Conservation (phyloP, 2,329 filamentous ascomycete species). For the Cladophialophora psammophila region DNA sequence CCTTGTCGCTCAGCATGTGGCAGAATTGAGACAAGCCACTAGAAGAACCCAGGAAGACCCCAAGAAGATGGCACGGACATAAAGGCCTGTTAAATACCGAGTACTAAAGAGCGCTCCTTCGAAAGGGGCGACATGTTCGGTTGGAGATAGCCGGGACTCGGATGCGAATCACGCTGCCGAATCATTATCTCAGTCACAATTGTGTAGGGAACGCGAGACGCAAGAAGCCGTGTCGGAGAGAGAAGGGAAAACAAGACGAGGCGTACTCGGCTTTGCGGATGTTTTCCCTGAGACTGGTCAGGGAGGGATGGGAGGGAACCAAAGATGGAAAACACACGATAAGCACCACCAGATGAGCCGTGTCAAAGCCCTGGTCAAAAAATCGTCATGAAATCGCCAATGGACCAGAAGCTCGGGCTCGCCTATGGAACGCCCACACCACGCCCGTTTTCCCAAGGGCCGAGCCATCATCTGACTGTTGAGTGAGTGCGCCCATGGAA, state of each 20-base stretch:
- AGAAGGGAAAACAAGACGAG: neutral
- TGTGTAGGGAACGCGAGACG: neutral
- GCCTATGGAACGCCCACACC: neutral
- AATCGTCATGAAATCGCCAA: neutral
- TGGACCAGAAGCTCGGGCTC: neutral
- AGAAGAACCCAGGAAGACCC: conserved; percentile 16
- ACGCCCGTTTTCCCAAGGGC: neutral
- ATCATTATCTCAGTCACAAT: neutral
- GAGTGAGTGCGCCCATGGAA: neutral
- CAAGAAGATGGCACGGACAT: conserved; percentile 15
- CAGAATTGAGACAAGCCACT: conserved; percentile 10
- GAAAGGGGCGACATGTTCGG: neutral
- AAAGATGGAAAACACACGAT: neutral
- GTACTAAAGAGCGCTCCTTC: neutral
- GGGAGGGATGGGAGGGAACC: neutral
- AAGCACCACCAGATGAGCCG: neutral
- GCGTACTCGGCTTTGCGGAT: neutral
- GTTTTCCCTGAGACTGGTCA: neutral
- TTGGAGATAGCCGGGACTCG: neutral
- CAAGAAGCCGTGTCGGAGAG: neutral
- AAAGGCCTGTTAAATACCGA: neutral
- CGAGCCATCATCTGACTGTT: conserved; percentile 5
- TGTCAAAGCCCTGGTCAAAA: neutral
- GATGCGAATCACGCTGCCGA: neutral
- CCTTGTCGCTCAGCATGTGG: neutral